A percentile compares a stretch with the other conserved stretches of the same genome.
Conservation (phyloP, 2,329 filamentous ascomycete species). For the Cercospora berteroae region DNA sequence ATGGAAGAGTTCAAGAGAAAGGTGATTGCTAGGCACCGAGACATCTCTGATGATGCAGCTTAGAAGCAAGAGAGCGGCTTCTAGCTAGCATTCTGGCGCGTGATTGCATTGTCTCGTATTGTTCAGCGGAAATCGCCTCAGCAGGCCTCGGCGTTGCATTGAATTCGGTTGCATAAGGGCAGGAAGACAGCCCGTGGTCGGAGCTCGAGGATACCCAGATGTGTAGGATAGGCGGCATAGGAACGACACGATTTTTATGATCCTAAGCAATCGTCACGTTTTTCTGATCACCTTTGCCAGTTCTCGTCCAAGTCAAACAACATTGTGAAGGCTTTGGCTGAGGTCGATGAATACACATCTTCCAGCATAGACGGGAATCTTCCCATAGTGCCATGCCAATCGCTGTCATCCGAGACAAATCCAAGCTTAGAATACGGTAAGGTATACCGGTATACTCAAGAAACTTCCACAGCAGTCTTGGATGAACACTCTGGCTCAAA, state of each 20-base stretch:
- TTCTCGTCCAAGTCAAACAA: not conserved
- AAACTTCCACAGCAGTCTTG: no score
- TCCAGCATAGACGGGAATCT: not conserved
- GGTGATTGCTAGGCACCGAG: conserved; percentile 62
- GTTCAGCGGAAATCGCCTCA: not conserved
- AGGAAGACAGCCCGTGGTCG: not conserved
- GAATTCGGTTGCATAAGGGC: conserved; percentile 5
- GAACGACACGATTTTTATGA: conserved; percentile 1
- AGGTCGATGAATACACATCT: not conserved
- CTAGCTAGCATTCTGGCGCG: conserved; percentile 1
- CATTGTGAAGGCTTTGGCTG: not conserved
- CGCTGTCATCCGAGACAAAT: no score
- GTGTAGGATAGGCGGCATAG: conserved; percentile 1
- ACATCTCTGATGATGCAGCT: conserved; percentile 45
- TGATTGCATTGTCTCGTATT: not conserved
- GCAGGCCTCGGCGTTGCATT: conserved; percentile 2
- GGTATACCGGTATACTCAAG: no score
- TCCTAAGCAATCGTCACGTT: not conserved
- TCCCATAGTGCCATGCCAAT: no score
- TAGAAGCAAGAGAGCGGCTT: conserved; percentile 32
- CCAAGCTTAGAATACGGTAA: no score
- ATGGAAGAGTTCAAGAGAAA: conserved; percentile 79
- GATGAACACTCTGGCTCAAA: no score
- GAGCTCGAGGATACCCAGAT: conserved; percentile 3
- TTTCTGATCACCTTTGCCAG: not conserved